phyloP scores from a whole-genome alignment of 1,284 basidiomycete species.

The Moesziomyces globuligerus region DNA sequence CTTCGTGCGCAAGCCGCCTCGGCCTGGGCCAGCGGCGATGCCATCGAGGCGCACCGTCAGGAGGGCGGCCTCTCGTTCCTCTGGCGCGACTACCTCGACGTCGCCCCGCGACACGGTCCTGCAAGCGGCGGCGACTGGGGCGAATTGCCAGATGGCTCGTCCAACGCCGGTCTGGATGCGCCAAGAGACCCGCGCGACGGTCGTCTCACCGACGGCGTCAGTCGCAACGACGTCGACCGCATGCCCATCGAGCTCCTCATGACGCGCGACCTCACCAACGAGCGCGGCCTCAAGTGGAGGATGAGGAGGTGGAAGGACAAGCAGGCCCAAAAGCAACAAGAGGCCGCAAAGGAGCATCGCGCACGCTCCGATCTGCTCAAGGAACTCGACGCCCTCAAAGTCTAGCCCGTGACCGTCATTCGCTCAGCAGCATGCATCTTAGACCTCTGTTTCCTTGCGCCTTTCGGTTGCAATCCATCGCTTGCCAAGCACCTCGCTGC shows the following conservation, averaged over 20 bases:
- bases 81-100: slow-evolving; percentile 60
- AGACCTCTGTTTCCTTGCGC: no score
- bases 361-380: slow-evolving; percentile 44
- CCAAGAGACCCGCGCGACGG: slow-evolving; percentile 30
- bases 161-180: slow-evolving; percentile 24
- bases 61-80: slow-evolving; percentile 61
- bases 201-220: slow-evolving; percentile 33
- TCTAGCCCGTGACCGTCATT: slow-evolving; percentile 16
- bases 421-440: no score
- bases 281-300: slow-evolving; percentile 59
- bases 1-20: slow-evolving; percentile 33
- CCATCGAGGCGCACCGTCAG: slow-evolving; percentile 43
- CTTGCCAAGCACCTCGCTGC: no score
- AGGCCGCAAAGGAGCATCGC: slow-evolving; percentile 15
- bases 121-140: slow-evolving; percentile 59
- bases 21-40: slow-evolving; percentile 44
- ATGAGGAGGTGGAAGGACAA: slow-evolving; percentile 58
- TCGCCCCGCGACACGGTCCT: slow-evolving; percentile 60
- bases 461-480: no score
- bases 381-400: slow-evolving; percentile 54
- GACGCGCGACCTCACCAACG: slow-evolving; percentile 60
- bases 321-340: slow-evolving; percentile 29
- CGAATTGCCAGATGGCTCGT: slow-evolving; percentile 20
- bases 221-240: slow-evolving; percentile 54
- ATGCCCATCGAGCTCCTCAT: slow-evolving; percentile 67